Evolutionary conservation across 129 eudicot genomes (phyloP).

Genomic region (Silybum marianum): DNA sequence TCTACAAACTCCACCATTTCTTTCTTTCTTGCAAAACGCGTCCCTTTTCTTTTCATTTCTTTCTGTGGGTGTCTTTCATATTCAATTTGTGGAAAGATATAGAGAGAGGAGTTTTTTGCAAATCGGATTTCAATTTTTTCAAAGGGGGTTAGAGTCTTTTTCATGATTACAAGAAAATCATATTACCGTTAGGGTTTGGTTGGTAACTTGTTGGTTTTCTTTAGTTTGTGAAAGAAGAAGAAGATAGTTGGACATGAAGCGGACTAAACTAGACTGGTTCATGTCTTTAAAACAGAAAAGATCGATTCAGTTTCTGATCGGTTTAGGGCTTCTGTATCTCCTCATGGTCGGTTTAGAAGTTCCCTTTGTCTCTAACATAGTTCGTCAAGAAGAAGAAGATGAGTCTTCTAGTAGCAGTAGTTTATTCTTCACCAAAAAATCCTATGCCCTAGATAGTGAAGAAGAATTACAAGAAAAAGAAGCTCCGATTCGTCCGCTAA

Average conservation of each 20-base stretch:
- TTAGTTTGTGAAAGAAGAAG: background rate
- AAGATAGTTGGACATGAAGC: conserved; percentile 38
- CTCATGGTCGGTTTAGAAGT: conserved; percentile 63
- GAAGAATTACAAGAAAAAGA: conserved; percentile 58
- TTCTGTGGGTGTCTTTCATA: conserved; percentile 20
- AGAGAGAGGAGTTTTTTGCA: background rate
- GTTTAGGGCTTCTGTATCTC: conserved; percentile 58
- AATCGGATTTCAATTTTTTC: background rate
- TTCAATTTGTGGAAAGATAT: background rate
- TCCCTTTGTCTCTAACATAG: conserved; percentile 67
- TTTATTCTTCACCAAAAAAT: conserved; percentile 32
- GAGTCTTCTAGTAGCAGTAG: background rate
- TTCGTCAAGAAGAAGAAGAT: conserved; percentile 52
- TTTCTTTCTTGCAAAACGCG: background rate
- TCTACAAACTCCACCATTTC: conserved; percentile 27
- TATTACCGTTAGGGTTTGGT: conserved; percentile 28
- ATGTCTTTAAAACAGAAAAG: conserved; percentile 53
- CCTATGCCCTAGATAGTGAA: conserved; percentile 53
- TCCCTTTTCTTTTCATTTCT: background rate
- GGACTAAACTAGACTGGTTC: conserved; percentile 49
- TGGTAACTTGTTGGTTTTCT: conserved; percentile 17
- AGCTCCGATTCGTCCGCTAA: conserved; percentile 69
- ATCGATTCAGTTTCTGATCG: conserved; percentile 58
- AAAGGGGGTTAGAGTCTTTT: conserved; percentile 11
- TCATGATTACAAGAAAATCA: conserved; percentile 27